Evolutionary conservation across 2,329 filamentous ascomycete genomes (phyloP), one percentile per base, ranked within the genome.

Genomic region (Chrysosporium queenslandicum): DNA sequence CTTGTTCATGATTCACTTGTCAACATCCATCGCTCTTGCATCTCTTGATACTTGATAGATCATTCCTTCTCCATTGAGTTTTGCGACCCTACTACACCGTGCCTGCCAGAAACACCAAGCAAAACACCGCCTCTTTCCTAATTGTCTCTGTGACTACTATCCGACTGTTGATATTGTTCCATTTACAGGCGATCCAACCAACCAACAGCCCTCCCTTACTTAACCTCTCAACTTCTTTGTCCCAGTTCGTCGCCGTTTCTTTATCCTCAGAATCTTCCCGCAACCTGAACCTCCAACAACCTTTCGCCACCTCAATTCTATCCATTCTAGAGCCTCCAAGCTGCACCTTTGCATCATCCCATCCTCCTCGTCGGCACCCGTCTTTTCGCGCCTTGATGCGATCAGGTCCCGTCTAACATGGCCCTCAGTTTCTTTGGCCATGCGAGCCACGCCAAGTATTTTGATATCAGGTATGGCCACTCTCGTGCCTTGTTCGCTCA

Each of bases 371-470:
- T n/a, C n/a, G n/a, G n/a, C n/a, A n/a, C n/a, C n/a, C 4, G n/a
- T 16, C 21, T 27, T 29, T 2, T 30, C 23, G n/a, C n/a, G 21
- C 23, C 25, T 50, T 30, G n/a, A 51, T 51, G 49, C 40, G 20
- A 45, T n/a, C 6, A 40, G 20, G 18, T 12, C 29, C 12, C 21
- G 14, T 11, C 12, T 20, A 46, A 23, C 58, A 73, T 73, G 71
- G 70, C 71, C 53, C 68, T 73, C 61, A 74, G 68, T 61, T 72
- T 74, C 58, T 68, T 74, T 55, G 66, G 67, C 48, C 69, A 66
- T 58, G 64, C 69, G 50, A 74, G 67, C 58, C 66, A 69, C 57
- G 70, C 72, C 58, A 74, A 74, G 59, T 72, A 73, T 55, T 75
- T 74, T 55, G 72, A 75, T 62, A 74, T 74, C 58, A 68, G 71